Percentiles rank a stretch among this genome's conserved stretches.
Conservation (phyloP, 2,329 filamentous ascomycete genomes). For the Rachicladosporium sp. region DNA sequence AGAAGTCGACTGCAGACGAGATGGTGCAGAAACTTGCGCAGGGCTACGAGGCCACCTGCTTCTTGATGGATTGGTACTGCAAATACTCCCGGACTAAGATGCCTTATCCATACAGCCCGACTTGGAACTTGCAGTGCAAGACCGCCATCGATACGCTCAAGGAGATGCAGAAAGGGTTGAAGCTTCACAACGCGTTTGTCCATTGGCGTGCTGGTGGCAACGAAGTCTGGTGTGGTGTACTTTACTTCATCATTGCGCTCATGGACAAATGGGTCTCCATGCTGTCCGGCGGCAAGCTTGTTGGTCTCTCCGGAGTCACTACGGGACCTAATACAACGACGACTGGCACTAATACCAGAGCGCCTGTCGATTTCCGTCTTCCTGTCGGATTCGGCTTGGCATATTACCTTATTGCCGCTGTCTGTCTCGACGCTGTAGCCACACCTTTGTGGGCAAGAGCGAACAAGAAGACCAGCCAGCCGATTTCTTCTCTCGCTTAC, state of each 20-base stretch:
- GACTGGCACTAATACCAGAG: background rate
- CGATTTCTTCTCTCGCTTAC: conserved; percentile 9
- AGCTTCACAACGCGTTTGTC: conserved; percentile 44
- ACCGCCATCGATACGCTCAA: conserved; percentile 41
- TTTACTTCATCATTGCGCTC: conserved; percentile 44
- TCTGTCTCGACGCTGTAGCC: conserved; percentile 41
- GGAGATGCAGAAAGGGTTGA: conserved; percentile 42
- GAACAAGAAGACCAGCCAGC: conserved; percentile 11
- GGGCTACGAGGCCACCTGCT: conserved; percentile 42
- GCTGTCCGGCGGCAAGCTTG: conserved; percentile 29
- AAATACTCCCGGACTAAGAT: conserved; percentile 32
- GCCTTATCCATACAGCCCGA: conserved; percentile 43
- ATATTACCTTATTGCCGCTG: conserved; percentile 46
- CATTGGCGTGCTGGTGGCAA: conserved; percentile 46
- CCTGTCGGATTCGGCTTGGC: conserved; percentile 44
- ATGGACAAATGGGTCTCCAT: conserved; percentile 44
- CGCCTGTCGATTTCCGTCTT: conserved; percentile 27
- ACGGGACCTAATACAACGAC: too few relatives aligned
- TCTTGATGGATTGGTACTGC: conserved; percentile 43
- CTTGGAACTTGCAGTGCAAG: conserved; percentile 46
- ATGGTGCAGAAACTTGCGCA: conserved; percentile 39
- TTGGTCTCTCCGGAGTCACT: conserved; percentile 25
- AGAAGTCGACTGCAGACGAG: conserved; percentile 30
- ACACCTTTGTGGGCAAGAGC: conserved; percentile 10
- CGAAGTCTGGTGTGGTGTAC: conserved; percentile 41